Conservation (phyloP, 257 asterid species). For the Hygrophila difformis region DNA sequence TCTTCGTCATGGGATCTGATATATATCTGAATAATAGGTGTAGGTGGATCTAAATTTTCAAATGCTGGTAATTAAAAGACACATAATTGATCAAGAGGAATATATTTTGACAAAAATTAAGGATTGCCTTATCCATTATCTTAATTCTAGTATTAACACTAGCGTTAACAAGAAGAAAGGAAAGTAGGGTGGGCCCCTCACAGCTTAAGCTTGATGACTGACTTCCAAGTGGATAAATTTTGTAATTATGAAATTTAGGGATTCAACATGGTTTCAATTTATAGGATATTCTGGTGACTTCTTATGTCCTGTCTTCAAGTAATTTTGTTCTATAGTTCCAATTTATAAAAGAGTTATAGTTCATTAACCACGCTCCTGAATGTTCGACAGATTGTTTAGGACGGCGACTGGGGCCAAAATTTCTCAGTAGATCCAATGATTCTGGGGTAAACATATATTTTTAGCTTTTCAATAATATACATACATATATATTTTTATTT, state of each 20-base stretch:
- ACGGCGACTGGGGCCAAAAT: conserved; percentile 58
- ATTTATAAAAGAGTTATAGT: too few relatives aligned
- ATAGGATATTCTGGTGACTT: background rate
- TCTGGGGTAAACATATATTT: conserved; percentile 44
- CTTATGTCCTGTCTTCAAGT: background rate
- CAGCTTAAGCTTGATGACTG: too few relatives aligned
- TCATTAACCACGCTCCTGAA: conserved; percentile 11
- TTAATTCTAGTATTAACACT: conserved; percentile 7
- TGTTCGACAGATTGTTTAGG: conserved; percentile 58
- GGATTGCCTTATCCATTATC: conserved; percentile 8
- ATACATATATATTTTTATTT: background rate
- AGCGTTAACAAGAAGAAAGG: too few relatives aligned
- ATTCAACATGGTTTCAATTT: too few relatives aligned
- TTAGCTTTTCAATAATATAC: background rate
- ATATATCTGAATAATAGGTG: background rate
- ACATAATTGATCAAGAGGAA: background rate
- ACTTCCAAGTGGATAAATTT: too few relatives aligned
- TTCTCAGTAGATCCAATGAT: conserved; percentile 58
- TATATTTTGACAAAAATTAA: conserved; percentile 9
- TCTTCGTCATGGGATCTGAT: background rate
- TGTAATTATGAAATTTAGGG: too few relatives aligned
- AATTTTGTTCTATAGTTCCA: conserved; percentile 2
- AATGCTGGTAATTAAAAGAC: background rate
- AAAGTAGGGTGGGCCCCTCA: too few relatives aligned
- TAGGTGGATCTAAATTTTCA: background rate